Base-by-base conservation (phyloP, 176 grass and related monocot species). In the Avena atlantica region DNA sequence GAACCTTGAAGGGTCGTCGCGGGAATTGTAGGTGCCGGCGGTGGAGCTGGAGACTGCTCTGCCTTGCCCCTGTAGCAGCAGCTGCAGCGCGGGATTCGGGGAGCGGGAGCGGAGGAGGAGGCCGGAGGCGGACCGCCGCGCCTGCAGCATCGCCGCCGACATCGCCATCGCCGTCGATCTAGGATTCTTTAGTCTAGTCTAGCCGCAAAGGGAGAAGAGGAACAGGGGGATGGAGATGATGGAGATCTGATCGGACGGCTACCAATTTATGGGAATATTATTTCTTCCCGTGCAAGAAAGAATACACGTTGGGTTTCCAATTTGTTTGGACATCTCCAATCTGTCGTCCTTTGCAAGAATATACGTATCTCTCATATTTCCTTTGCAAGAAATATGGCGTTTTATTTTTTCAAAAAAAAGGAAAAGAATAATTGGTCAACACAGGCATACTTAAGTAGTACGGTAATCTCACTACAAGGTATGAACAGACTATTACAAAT, bases 141-240 rank as follows among this genome's bases (percentile, higher is more conserved):
- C 72, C 14, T 68, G 65, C 65, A 68, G 64, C 71, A 74, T 16
- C 12, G 72, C 72, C 45, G 45, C 29, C 67, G 67, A 70, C 67
- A 70, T 70, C 67, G 67, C 31, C 31, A 37, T 70, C 7, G 24
- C 36, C 36, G 36, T 37, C 36, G 36, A 37, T 37, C 36, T 37
- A 37, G 36, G 36, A 37, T 37, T 37, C 36, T 37, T 37, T 5
- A 5, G 15, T 19, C 66, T 40, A 34, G 29, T 17, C 65, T 37
- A 37, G 31, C 10, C 29, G 65, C 6, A 29, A 25, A 29, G n/a
- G 21, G 4, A 12, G 61, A 34, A 6, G 27, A 67, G 15, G 63
- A 64, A 27, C 2, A 31, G 7, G 65, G 29, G 27, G 29, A 36
- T 68, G 65, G 27, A 29, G 27, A 29, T 29, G 36, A 37, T 37